These are phyloP conservation scores for Hirschioporus abietinus DNA, from an alignment of 768 basidiomycete genomes.

Conservation along the genomic window DNA sequence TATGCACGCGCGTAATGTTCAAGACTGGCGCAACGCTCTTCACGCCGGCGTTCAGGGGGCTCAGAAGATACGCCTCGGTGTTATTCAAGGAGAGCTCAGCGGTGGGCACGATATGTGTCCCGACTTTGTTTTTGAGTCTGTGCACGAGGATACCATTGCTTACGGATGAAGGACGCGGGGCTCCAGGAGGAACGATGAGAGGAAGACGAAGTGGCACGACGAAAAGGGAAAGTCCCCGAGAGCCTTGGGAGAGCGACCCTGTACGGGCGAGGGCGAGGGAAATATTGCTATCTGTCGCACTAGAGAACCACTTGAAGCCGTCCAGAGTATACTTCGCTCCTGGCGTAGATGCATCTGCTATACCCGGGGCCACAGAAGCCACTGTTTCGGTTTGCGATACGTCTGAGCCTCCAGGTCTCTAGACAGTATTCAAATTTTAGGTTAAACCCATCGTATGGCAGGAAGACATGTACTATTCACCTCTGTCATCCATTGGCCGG, in stretches of 20 bases:
- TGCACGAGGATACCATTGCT: slow-evolving; percentile 68
- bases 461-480: slow-evolving; percentile 23
- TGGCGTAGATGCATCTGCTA: slow-evolving; percentile 27
- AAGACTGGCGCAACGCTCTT: slow-evolving; percentile 65
- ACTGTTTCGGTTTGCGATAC: slow-evolving; percentile 69
- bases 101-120: slow-evolving; percentile 69
- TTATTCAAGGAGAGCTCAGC: slow-evolving; percentile 64
- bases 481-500: slow-evolving; percentile 87
- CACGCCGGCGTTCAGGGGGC: slow-evolving; percentile 53
- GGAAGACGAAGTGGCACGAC: slow-evolving; percentile 58
- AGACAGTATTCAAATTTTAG: background rate
- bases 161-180: slow-evolving; percentile 37
- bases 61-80: slow-evolving; percentile 59
- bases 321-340: slow-evolving; percentile 54
- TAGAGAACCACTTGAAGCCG: slow-evolving; percentile 83
- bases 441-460: slow-evolving; percentile 3
- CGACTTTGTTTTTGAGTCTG: slow-evolving; percentile 74
- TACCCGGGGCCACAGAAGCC: slow-evolving; percentile 27
- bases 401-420: slow-evolving; percentile 73
- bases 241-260: slow-evolving; percentile 47
- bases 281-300: slow-evolving; percentile 72
- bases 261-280: slow-evolving; percentile 73
- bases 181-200: slow-evolving; percentile 36
- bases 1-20: slow-evolving; percentile 73
- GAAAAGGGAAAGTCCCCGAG: slow-evolving; percentile 68